phyloP scores from a whole-genome alignment of 2,329 filamentous ascomycete species.

The Trichophyton simii region DNA sequence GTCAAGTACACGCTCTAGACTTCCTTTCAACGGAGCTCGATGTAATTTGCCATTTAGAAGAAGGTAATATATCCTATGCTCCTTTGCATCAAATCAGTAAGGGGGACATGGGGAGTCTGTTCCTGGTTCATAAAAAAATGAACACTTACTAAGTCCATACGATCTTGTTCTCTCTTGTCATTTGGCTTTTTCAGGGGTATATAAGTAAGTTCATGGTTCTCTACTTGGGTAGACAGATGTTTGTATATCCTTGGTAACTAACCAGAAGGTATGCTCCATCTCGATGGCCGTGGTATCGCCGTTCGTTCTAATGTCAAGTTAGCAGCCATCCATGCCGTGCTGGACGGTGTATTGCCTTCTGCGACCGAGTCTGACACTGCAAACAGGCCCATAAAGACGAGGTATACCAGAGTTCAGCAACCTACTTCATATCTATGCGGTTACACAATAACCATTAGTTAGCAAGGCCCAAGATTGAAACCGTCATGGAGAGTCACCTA shows the following conservation, averaged over 20 bases:
- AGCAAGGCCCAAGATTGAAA: background rate
- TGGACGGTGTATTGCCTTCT: background rate
- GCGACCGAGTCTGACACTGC: background rate
- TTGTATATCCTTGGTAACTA: background rate
- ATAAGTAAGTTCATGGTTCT: background rate
- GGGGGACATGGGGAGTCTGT: background rate
- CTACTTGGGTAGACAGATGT: background rate
- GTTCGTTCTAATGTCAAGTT: slow-evolving; percentile 7
- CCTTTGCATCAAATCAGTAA: background rate
- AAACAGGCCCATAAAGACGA: background rate
- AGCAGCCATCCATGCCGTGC: background rate
- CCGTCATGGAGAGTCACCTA: background rate
- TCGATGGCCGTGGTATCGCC: slow-evolving; percentile 11
- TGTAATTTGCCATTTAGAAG: slow-evolving; percentile 10
- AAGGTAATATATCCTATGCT: slow-evolving; percentile 8
- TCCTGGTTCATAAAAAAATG: background rate
- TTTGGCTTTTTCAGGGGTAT: slow-evolving; percentile 9
- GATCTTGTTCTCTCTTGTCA: slow-evolving; percentile 12
- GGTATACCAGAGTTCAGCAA: background rate
- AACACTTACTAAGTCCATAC: slow-evolving; percentile 12
- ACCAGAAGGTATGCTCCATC: slow-evolving; percentile 13
- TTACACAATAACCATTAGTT: background rate
- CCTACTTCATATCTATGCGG: background rate
- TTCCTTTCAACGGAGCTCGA: slow-evolving; percentile 6
- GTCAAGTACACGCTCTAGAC: slow-evolving; percentile 9